A percentile compares a stretch with the other conserved stretches of the same genome.
Evolutionary conservation across 1,139 yeast genomes (phyloP).

Genomic region (Suhomyces ambrosiae): DNA sequence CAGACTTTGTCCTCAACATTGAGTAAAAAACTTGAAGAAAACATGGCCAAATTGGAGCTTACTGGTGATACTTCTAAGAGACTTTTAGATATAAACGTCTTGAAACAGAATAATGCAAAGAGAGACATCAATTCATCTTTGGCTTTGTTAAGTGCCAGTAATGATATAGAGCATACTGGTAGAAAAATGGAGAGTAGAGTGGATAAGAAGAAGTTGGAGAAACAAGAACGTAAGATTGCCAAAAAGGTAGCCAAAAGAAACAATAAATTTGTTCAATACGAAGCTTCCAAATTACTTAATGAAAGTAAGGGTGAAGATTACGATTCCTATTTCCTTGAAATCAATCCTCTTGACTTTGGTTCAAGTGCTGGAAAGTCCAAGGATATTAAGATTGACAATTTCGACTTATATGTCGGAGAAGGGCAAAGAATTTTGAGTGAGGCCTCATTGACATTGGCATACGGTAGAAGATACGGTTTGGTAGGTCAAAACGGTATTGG

Average conservation of each 20-base stretch:
- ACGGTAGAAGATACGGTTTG: slow-evolving; percentile 94
- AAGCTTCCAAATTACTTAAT: slow-evolving; percentile 83
- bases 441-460: slow-evolving; percentile 81
- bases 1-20: slow-evolving; percentile 50
- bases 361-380: slow-evolving; percentile 92
- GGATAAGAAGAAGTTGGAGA: slow-evolving; percentile 92
- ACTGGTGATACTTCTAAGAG: slow-evolving; percentile 85
- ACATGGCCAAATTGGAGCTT: slow-evolving; percentile 66
- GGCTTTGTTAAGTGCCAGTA: slow-evolving; percentile 71
- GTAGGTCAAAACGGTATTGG: slow-evolving; percentile 99
- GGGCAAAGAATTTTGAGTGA: slow-evolving; percentile 92
- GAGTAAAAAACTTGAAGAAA: slow-evolving; percentile 59
- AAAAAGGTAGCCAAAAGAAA: slow-evolving; percentile 94
- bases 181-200: slow-evolving; percentile 91
- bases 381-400: slow-evolving; percentile 89
- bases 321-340: slow-evolving; percentile 91
- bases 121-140: slow-evolving; percentile 73
- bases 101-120: slow-evolving; percentile 59
- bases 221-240: slow-evolving; percentile 96
- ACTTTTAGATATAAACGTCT: slow-evolving; percentile 66
- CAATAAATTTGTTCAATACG: slow-evolving; percentile 84
- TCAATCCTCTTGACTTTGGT: slow-evolving; percentile 91
- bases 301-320: slow-evolving; percentile 70
- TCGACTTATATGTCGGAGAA: slow-evolving; percentile 92
- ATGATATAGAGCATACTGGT: slow-evolving; percentile 89